Conservation (phyloP, 305 asterid species). For the Ajuga reptans region DNA sequence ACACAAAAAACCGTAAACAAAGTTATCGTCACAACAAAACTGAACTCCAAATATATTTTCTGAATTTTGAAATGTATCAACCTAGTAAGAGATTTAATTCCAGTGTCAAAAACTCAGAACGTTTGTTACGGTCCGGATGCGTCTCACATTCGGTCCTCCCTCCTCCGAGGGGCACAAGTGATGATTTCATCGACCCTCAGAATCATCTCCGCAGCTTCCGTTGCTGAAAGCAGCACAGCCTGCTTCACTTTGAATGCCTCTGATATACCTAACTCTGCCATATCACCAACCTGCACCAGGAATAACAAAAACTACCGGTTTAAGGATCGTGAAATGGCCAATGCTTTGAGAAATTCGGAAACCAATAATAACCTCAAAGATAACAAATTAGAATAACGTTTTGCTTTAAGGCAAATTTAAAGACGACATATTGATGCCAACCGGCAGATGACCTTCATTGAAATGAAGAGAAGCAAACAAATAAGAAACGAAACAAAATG, state of each 20-base stretch:
- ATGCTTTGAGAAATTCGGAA: too few relatives aligned
- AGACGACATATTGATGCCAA: too few relatives aligned
- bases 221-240: conserved; percentile 79
- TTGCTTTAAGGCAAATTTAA: too few relatives aligned
- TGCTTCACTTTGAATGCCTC: conserved; percentile 92
- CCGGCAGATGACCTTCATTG: not conserved
- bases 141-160: conserved; percentile 69
- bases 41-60: too few relatives aligned
- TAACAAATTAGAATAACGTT: too few relatives aligned
- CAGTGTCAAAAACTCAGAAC: too few relatives aligned
- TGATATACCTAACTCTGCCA: conserved; percentile 63
- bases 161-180: conserved; percentile 74
- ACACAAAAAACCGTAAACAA: too few relatives aligned
- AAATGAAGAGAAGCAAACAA: not conserved
- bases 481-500: not conserved
- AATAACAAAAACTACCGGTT: not conserved
- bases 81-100: too few relatives aligned
- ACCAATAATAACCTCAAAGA: too few relatives aligned
- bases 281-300: conserved; percentile 60
- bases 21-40: too few relatives aligned
- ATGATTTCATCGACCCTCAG: conserved; percentile 78
- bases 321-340: not conserved
- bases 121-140: not conserved
- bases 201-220: conserved; percentile 87
- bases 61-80: too few relatives aligned